phyloP scores from a whole-genome alignment of 192 early-diverging fungal genomes.

The Nowakowskiella sp. region DNA sequence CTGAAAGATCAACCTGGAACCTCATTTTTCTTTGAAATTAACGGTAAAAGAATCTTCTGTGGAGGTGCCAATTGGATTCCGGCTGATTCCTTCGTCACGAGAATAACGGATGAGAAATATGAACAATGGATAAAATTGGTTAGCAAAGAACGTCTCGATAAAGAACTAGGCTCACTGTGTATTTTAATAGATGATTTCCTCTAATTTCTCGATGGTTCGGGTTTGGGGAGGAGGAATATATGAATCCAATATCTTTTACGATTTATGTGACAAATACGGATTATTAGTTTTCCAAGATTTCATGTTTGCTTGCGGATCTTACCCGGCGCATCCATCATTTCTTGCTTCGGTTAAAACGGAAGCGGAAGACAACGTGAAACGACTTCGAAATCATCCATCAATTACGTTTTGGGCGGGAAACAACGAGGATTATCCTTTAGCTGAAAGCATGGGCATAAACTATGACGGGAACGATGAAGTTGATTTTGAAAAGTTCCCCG shows the following conservation, averaged over 20 bases:
- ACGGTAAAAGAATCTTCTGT: constrained; percentile 32
- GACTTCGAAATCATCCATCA: constrained; percentile 38
- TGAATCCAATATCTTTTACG: constrained; percentile 41
- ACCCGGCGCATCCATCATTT: constrained; percentile 38
- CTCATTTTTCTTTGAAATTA: constrained; percentile 42
- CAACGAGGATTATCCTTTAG: constrained; percentile 48
- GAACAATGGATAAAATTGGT: constrained; percentile 10
- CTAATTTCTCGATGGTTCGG: constrained; percentile 52
- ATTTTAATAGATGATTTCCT: constrained; percentile 26
- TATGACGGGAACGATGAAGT: constrained; percentile 21
- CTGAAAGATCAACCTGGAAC: constrained; percentile 14
- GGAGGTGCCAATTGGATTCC: constrained; percentile 57
- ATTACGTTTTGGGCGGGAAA: constrained; percentile 49
- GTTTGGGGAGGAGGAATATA: constrained; percentile 58
- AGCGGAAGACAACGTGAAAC: constrained; percentile 25
- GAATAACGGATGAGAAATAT: constrained; percentile 13
- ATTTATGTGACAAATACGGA: constrained; percentile 42
- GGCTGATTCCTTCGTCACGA: constrained; percentile 37
- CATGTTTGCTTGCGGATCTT: constrained; percentile 52
- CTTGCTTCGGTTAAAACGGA: constrained; percentile 34
- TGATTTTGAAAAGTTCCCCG: constrained; percentile 17
- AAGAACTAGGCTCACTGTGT: constrained; percentile 22
- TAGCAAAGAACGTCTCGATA: too few relatives aligned
- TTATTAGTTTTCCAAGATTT: constrained; percentile 59
- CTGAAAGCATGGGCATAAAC: constrained; percentile 34